Evolutionary conservation across 1,139 yeast species (phyloP).

Genomic region (Yamadazyma dushanensis): DNA sequence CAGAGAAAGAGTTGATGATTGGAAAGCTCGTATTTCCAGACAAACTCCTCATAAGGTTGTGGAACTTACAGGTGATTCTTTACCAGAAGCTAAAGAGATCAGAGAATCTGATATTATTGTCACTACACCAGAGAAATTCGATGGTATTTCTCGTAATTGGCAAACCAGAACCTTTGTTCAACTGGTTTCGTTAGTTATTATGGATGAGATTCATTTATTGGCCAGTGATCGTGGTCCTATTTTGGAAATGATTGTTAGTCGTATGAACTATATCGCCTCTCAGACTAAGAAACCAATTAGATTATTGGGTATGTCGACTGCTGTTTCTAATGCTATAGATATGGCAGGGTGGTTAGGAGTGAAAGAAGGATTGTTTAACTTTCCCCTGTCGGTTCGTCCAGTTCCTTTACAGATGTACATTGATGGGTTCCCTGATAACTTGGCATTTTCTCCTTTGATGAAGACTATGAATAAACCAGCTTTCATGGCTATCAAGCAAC

Average conservation of each 20-base stretch:
- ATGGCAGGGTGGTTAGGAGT: conserved; percentile 98
- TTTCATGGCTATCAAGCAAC: conserved; percentile 92
- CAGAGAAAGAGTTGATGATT: conserved; percentile 93
- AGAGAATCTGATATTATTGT: conserved; percentile 87
- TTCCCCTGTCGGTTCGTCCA: conserved; percentile 94
- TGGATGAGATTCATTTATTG: conserved; percentile 96
- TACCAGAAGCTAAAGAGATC: conserved; percentile 87
- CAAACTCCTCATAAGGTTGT: conserved; percentile 70
- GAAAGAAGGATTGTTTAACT: conserved; percentile 84
- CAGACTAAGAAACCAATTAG: conserved; percentile 76
- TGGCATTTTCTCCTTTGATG: conserved; percentile 95
- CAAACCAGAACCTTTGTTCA: conserved; percentile 92
- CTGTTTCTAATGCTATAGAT: conserved; percentile 96
- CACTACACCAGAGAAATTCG: conserved; percentile 97
- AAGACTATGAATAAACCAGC: conserved; percentile 98
- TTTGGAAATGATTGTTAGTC: conserved; percentile 96
- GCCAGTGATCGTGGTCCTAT: conserved; percentile 99
- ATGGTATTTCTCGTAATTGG: conserved; percentile 99
- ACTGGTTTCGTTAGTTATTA: conserved; percentile 83
- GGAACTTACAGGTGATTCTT: conserved; percentile 94
- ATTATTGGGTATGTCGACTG: conserved; percentile 92
- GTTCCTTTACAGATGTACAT: conserved; percentile 97
- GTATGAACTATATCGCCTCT: conserved; percentile 89
- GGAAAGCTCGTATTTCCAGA: conserved; percentile 72
- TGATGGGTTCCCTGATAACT: conserved; percentile 94